Conservation (phyloP, 495 filamentous ascomycete genomes). For the Penicillium ochrochloron region DNA sequence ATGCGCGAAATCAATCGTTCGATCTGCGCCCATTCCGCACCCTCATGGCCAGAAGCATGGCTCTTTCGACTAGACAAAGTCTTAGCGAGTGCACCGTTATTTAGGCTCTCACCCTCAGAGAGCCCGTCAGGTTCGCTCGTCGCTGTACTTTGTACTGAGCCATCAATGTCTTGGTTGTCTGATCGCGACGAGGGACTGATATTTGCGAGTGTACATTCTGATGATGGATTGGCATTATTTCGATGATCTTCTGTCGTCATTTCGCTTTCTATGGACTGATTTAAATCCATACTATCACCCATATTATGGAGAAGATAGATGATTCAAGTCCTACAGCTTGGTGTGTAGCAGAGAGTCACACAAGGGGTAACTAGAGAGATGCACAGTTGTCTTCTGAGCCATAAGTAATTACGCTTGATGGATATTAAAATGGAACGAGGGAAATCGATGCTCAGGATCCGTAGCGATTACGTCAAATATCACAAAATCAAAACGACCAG, state of each 20-base stretch:
- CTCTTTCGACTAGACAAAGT: constrained; percentile 57
- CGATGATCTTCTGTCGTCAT: not conserved
- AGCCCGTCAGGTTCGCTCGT: not conserved
- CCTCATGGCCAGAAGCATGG: constrained; percentile 38
- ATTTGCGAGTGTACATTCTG: not conserved
- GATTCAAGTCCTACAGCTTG: not conserved
- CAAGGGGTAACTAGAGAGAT: not conserved
- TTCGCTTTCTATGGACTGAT: not conserved
- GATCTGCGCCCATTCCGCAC: constrained; percentile 63
- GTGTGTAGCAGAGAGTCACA: not conserved
- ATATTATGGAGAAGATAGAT: not conserved
- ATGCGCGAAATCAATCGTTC: constrained; percentile 64
- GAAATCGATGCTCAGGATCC: not conserved
- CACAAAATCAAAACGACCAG: constrained; percentile 7
- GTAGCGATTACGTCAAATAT: constrained; percentile 31
- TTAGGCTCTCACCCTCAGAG: constrained; percentile 19
- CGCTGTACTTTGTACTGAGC: constrained; percentile 11
- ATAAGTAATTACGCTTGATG: not conserved
- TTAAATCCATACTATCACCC: not conserved
- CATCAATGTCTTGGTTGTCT: constrained; percentile 1
- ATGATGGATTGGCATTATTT: not conserved
- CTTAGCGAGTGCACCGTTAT: constrained; percentile 56
- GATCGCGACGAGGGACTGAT: constrained; percentile 8
- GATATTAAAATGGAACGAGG: not conserved
- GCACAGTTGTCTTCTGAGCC: not conserved